Evolutionary conservation across 208 protist genomes (phyloP), one percentile per base, ranked within the genome.

Genomic region (Leishmania tropica): DNA sequence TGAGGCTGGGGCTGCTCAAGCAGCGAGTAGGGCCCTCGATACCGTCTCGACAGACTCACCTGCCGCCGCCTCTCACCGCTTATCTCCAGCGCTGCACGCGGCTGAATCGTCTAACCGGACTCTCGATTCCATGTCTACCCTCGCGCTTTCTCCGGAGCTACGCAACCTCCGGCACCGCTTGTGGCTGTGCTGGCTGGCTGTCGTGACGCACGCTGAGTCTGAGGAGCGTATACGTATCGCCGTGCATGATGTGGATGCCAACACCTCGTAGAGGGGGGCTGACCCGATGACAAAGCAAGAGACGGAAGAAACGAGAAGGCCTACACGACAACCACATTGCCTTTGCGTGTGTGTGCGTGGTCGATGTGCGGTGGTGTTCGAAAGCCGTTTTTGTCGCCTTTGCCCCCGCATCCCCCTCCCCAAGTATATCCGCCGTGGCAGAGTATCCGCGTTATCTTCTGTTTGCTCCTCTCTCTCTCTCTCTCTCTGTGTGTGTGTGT

Each of bases 171-270:
- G 53, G 1, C 62, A 53, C 15, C 75, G 75, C n/a, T 60, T 76
- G 67, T 60, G 72, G 75, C 40, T 70, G 40, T 85, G 81, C 42
- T 85, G 81, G 81, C 8, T 54, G 2, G 71, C 74, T 6, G 68
- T 76, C 4, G 48, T 75, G 13, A 73, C 72, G 47, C 77, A 75
- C 37, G 81, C 76, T 17, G 81, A 77, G 70, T 47, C 60, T 48
- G 68, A 75, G 60, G 81, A 85, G 77, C 60, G 47, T 3, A 47
- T 37, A 11, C 76, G 70, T 10, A 78, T 85, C 40, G 45, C 31
- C 13, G 35, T 58, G 48, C 60, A 68, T 10, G 81, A 85, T 35
- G 72, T 56, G 24, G 81, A 81, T 42, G 81, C 81, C 1, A 78
- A 78, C 72, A 19, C 11, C 51, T 70, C 31, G 19, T 58, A 58